These are phyloP conservation scores for Cytospora paraplurivora DNA, from an alignment of 2,329 filamentous ascomycete genomes.

Conservation along the genomic window DNA sequence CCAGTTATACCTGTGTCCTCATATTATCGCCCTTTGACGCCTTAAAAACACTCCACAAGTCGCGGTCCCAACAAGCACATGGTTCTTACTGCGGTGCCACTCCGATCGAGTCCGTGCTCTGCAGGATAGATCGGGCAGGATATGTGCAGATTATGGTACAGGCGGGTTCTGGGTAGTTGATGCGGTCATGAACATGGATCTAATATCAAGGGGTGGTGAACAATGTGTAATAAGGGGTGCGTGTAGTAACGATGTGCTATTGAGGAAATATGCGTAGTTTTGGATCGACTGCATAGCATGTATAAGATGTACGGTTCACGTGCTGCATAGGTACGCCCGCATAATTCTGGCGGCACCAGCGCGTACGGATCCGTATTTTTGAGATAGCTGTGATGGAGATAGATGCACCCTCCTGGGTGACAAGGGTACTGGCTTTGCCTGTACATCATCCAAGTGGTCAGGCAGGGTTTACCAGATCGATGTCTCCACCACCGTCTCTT, in stretches of 20 bases:
- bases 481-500: too few relatives aligned
- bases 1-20: too few relatives aligned
- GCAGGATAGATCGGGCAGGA: background rate
- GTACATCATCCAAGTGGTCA: too few relatives aligned
- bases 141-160: background rate
- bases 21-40: too few relatives aligned
- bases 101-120: background rate
- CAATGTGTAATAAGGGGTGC: background rate
- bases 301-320: background rate
- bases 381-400: background rate
- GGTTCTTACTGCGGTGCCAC: background rate
- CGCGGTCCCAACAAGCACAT: background rate
- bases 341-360: slow-evolving; percentile 1
- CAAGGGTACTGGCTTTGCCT: background rate
- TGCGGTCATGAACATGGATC: background rate
- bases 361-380: background rate
- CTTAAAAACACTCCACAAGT: too few relatives aligned
- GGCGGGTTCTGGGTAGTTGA: background rate
- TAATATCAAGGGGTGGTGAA: background rate
- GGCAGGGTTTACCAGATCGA: too few relatives aligned
- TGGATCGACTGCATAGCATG: background rate
- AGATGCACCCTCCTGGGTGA: background rate
- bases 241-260: background rate
- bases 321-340: background rate
- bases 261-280: background rate